Base-by-base conservation (phyloP, 2,329 filamentous ascomycete species). In the Penicillium psychrosexuale region DNA sequence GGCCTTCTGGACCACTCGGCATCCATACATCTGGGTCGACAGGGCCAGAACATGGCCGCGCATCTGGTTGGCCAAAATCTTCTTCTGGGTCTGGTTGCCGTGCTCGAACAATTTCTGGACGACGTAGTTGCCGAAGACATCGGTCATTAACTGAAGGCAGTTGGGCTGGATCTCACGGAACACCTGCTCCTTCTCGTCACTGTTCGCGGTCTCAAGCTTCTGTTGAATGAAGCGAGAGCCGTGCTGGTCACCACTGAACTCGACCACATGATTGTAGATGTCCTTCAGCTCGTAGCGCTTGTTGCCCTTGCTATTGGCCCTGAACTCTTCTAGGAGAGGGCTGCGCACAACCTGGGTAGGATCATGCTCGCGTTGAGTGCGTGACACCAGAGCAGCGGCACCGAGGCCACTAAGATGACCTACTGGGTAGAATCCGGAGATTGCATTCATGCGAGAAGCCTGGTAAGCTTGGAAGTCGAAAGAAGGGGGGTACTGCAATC, bases 71-170 rank as follows among this genome's bases (percentile, higher is more conserved):
- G 91, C 91, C 39, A 99, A 75, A 2, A 89, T 82, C 72, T 88
- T 91, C 78, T 99, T 99, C 76, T 99, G 94, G 0, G 87, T 83
- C 73, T 96, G 92, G 63, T 91, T 95, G 37, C 94, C 93, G 71
- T 97, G 91, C 71, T 97, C 93, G 59, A 97, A 97, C 69, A 97
- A 87, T 72, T 97, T 97, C 69, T 99, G 94, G 37, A 97, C 92
- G 34, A 99, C 94, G 69, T 97, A 99, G 72, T 99, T 99, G 51
- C 94, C 94, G 69, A 97, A 99, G 0, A 97, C 88, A 71, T 97
- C 94, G 43, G 88, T 93, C 91, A 96, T 97, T 45, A 99, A 78
- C 67, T 93, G 91, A 30, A 96, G 74, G 1, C 88, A 85, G 62
- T 99, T 94, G 0, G 86, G 84, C 64, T 89, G 83, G 43, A 99